phyloP scores from a whole-genome alignment of 768 basidiomycete species.

The Tulasnella sp. region DNA sequence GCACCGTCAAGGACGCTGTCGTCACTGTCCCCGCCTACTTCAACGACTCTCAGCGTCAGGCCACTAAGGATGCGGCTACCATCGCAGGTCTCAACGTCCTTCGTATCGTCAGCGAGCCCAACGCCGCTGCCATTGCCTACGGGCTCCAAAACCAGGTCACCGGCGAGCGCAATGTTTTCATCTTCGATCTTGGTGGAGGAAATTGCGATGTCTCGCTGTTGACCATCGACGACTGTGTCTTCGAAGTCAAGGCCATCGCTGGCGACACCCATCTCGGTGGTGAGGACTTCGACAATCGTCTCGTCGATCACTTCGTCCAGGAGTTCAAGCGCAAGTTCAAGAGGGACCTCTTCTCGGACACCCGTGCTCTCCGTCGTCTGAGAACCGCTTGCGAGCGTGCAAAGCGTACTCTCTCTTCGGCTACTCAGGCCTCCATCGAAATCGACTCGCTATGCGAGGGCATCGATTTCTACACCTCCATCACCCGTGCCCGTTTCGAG shows the following conservation, averaged over 20 bases:
- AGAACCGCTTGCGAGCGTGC: conserved; percentile 50
- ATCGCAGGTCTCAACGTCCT: conserved; percentile 50
- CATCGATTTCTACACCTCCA: conserved; percentile 54
- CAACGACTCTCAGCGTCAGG: conserved; percentile 35
- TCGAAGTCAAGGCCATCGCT: conserved; percentile 50
- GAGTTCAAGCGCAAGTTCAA: conserved; percentile 55
- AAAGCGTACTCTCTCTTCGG: conserved; percentile 52
- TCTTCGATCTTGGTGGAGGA: conserved; percentile 52
- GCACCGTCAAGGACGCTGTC: too few relatives aligned
- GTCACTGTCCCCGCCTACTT: too few relatives aligned
- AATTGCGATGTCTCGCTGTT: conserved; percentile 52
- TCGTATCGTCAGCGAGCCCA: conserved; percentile 56
- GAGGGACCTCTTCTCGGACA: conserved; percentile 42
- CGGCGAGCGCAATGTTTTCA: conserved; percentile 51
- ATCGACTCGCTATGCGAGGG: conserved; percentile 56
- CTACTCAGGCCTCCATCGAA: conserved; percentile 52
- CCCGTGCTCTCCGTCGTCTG: conserved; percentile 47
- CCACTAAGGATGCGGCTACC: conserved; percentile 50
- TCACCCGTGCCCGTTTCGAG: conserved; percentile 53
- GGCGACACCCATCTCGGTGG: conserved; percentile 53
- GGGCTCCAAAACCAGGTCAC: conserved; percentile 58
- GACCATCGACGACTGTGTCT: conserved; percentile 51
- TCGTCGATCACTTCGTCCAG: conserved; percentile 50
- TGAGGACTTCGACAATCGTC: conserved; percentile 53
- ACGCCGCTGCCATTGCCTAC: conserved; percentile 68